These are phyloP conservation scores for Opeltia flavorubescens DNA, from an alignment of 495 filamentous ascomycete genomes.

Conservation along the genomic window DNA sequence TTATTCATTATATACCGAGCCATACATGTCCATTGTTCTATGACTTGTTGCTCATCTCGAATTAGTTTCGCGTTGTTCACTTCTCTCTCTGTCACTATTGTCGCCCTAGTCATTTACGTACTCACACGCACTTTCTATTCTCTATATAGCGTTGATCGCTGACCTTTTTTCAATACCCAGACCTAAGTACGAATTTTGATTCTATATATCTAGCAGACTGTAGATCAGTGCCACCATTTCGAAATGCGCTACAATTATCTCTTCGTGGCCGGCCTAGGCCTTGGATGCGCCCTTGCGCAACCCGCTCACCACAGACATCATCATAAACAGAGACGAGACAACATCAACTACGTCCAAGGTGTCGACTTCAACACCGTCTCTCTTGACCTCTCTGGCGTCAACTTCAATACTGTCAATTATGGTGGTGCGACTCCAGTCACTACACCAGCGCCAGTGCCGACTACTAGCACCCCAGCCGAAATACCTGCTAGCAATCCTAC, in stretches of 20 bases:
- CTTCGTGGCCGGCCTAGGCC: conserved; percentile 14
- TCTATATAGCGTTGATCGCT: conserved; percentile 7
- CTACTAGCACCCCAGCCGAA: neutral
- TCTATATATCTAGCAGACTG: neutral
- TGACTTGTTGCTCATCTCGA: neutral
- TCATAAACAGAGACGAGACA: conserved; percentile 10
- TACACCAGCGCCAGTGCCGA: neutral
- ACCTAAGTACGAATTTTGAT: too few species aligned
- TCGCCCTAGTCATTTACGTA: neutral
- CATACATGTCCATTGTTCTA: neutral
- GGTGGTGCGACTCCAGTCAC: neutral
- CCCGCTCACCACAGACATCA: conserved; percentile 14
- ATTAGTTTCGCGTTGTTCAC: neutral
- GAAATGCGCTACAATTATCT: conserved; percentile 1
- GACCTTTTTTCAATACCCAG: neutral
- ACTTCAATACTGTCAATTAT: conserved; percentile 5
- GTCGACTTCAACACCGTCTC: neutral
- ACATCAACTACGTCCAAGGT: neutral
- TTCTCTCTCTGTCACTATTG: neutral
- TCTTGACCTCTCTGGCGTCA: neutral
- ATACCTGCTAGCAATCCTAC: neutral
- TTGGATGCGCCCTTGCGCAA: conserved; percentile 15
- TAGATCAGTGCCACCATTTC: neutral
- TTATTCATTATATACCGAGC: neutral
- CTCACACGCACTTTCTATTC: neutral